Conservation (phyloP, 495 filamentous ascomycete genomes). For the Chaetomidium leptoderma region DNA sequence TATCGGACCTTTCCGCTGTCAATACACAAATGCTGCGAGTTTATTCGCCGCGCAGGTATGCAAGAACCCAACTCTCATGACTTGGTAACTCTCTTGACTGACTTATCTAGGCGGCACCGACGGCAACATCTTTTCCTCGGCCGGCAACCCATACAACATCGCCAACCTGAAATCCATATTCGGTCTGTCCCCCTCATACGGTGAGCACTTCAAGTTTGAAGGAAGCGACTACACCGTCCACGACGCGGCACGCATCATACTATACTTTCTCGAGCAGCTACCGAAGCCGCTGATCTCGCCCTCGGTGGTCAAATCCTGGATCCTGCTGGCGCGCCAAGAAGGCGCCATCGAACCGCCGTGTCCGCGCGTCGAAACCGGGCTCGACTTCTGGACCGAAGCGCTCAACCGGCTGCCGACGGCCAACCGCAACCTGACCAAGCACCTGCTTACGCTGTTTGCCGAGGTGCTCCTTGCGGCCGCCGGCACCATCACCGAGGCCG, state of each 20-base stretch:
- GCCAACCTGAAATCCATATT: slow-evolving; percentile 24
- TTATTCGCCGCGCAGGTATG: slow-evolving; percentile 24
- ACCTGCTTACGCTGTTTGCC: slow-evolving; percentile 28
- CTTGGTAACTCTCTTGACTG: not conserved
- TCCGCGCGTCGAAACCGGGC: slow-evolving; percentile 25
- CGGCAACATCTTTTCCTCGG: slow-evolving; percentile 21
- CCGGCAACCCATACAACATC: slow-evolving; percentile 26
- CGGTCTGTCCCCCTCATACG: slow-evolving; percentile 20
- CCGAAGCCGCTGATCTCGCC: slow-evolving; percentile 29
- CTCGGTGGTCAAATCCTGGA: slow-evolving; percentile 26
- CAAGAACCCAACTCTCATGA: not conserved
- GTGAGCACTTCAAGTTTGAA: slow-evolving; percentile 26
- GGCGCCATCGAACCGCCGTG: slow-evolving; percentile 28
- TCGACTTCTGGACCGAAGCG: slow-evolving; percentile 35
- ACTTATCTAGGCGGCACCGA: slow-evolving; percentile 15
- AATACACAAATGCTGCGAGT: slow-evolving; percentile 34
- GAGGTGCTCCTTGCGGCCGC: slow-evolving; percentile 18
- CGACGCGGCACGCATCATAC: slow-evolving; percentile 28
- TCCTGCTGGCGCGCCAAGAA: slow-evolving; percentile 27
- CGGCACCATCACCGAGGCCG: slow-evolving; percentile 18
- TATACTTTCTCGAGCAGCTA: slow-evolving; percentile 26
- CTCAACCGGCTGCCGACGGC: slow-evolving; percentile 29
- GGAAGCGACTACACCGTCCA: slow-evolving; percentile 24
- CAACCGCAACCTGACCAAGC: slow-evolving; percentile 28
- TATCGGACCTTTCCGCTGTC: slow-evolving; percentile 24